Percentiles rank a stretch among this genome's conserved stretches.
These are phyloP conservation scores for Elongisporangium anandrum DNA, from an alignment of 352 stramenopile species.

Conservation along the genomic window DNA sequence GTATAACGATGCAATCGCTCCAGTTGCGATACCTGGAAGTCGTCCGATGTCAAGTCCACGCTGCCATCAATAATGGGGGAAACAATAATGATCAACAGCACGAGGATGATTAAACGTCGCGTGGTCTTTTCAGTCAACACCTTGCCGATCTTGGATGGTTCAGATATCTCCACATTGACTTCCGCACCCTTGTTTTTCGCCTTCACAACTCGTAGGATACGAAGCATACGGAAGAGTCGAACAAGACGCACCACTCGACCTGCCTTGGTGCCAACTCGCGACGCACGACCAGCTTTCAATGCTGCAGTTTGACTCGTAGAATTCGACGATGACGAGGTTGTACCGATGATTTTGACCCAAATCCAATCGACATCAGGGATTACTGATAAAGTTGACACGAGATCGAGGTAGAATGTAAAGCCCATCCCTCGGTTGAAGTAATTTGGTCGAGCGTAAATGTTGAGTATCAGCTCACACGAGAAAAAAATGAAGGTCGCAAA, in stretches of 20 bases:
- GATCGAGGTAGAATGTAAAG: conserved; percentile 92
- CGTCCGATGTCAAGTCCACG: conserved; percentile 62
- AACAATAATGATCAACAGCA: conserved; percentile 85
- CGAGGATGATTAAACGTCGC: conserved; percentile 87
- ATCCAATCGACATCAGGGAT: conserved; percentile 89
- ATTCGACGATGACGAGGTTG: conserved; percentile 12
- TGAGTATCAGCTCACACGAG: conserved; percentile 53
- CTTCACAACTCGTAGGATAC: conserved; percentile 81
- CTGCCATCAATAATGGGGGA: conserved; percentile 78
- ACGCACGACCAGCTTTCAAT: conserved; percentile 81
- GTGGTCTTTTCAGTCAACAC: conserved; percentile 95
- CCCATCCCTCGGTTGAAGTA: conserved; percentile 75
- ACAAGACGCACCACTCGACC: conserved; percentile 90
- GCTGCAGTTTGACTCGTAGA: conserved; percentile 48
- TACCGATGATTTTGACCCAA: conserved; percentile 54
- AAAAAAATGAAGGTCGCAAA: conserved; percentile 82
- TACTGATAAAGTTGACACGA: conserved; percentile 91
- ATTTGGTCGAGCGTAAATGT: conserved; percentile 64
- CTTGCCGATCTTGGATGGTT: conserved; percentile 92
- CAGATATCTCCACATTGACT: conserved; percentile 63
- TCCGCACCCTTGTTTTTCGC: conserved; percentile 60
- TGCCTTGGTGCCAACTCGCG: conserved; percentile 82
- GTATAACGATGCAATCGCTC: conserved; percentile 79
- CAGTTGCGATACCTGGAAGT: conserved; percentile 75
- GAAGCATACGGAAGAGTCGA: conserved; percentile 88